phyloP scores from a whole-genome alignment of 2,329 filamentous ascomycete species.

The Pseudogymnoascus sp. region DNA sequence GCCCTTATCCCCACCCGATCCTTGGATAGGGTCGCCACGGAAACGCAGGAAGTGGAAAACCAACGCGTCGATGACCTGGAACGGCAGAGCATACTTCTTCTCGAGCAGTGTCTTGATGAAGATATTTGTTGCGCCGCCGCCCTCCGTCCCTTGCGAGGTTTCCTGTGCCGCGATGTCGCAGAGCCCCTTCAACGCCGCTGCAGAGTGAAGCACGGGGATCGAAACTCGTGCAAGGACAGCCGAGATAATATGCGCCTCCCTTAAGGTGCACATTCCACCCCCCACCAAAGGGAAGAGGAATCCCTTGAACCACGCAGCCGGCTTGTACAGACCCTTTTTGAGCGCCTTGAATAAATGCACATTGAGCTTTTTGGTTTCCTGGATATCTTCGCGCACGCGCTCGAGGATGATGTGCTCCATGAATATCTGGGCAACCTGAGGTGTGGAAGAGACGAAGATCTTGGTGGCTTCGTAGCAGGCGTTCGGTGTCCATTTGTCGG shows the following conservation, averaged over 20 bases:
- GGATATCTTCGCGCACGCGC: conserved; percentile 86
- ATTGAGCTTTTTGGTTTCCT: conserved; percentile 89
- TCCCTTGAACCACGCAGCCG: conserved; percentile 93
- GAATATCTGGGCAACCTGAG: conserved; percentile 72
- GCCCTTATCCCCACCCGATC: conserved; percentile 38
- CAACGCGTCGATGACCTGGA: conserved; percentile 85
- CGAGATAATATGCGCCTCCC: conserved; percentile 86
- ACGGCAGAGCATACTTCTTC: conserved; percentile 94
- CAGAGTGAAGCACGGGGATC: conserved; percentile 85
- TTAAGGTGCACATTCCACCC: conserved; percentile 78
- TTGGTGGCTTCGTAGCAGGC: conserved; percentile 82
- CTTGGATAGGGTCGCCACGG: conserved; percentile 55
- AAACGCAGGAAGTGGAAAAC: conserved; percentile 97
- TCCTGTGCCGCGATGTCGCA: conserved; percentile 94
- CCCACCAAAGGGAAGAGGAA: conserved; percentile 84
- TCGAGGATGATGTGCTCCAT: conserved; percentile 81
- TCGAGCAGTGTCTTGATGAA: conserved; percentile 90
- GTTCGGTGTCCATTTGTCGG: conserved; percentile 67
- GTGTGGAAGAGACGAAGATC: conserved; percentile 82
- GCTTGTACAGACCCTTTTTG: conserved; percentile 90
- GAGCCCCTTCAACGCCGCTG: conserved; percentile 79
- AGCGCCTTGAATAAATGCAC: conserved; percentile 90
- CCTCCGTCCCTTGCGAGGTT: conserved; percentile 72
- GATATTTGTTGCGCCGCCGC: conserved; percentile 85
- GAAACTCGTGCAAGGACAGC: conserved; percentile 77